Percentiles rank a stretch among this genome's conserved stretches.
These are phyloP conservation scores for Pyrenophora graminea DNA, from an alignment of 2,329 filamentous ascomycete genomes.

Conservation along the genomic window DNA sequence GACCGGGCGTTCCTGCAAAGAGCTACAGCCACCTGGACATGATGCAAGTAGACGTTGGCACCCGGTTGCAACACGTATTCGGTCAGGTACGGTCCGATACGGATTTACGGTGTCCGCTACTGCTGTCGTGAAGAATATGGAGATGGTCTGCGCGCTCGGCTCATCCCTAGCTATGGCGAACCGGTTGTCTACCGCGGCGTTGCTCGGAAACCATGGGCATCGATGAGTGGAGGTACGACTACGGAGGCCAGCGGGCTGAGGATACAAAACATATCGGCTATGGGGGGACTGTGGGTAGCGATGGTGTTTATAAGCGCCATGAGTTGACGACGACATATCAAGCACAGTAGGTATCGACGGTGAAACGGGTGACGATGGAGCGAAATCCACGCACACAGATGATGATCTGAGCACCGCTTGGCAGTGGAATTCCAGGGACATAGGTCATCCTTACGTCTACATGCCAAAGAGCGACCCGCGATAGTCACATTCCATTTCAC, in stretches of 20 bases:
- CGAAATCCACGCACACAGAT: slow-evolving; percentile 1
- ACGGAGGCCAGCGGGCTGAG: not conserved
- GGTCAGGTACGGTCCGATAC: too few relatives aligned
- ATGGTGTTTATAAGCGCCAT: not conserved
- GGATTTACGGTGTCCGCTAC: too few relatives aligned
- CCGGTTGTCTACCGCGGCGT: not conserved
- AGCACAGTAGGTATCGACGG: not conserved
- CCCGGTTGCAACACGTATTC: too few relatives aligned
- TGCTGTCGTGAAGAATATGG: too few relatives aligned
- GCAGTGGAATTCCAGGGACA: slow-evolving; percentile 1
- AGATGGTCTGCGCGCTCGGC: too few relatives aligned
- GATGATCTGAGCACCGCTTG: slow-evolving; percentile 9
- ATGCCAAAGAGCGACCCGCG: not conserved
- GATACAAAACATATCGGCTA: not conserved
- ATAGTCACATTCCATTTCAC: too few relatives aligned
- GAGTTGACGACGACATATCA: not conserved
- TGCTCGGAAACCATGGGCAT: not conserved
- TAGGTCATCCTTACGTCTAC: not conserved
- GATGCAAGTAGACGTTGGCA: too few relatives aligned
- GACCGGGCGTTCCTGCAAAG: too few relatives aligned
- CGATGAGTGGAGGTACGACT: not conserved
- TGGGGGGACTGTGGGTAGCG: not conserved
- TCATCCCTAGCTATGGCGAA: not conserved
- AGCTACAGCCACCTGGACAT: too few relatives aligned
- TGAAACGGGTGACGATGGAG: slow-evolving; percentile 1